phyloP scores from a whole-genome alignment of 805 yeast genomes.

The Pichia manshurica region DNA sequence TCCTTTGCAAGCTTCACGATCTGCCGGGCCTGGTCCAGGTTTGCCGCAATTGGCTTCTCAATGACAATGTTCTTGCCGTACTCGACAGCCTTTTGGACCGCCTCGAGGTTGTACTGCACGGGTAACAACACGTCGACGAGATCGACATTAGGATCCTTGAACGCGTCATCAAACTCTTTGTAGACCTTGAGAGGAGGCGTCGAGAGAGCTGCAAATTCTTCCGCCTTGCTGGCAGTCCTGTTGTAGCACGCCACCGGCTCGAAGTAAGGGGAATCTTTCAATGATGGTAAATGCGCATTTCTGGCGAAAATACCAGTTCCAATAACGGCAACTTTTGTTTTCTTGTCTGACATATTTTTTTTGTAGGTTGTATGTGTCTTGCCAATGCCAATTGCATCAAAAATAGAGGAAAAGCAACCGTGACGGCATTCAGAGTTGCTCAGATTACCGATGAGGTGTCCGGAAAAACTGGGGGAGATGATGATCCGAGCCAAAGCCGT shows the following conservation, averaged over 20 bases:
- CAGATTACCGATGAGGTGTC: no score
- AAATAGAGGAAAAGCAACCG: no score
- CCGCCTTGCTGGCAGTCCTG: conserved; percentile 81
- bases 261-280: conserved; percentile 46
- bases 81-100: conserved; percentile 63
- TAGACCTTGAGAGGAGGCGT: conserved; percentile 54
- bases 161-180: conserved; percentile 56
- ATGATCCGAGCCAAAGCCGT: no score
- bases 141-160: conserved; percentile 63
- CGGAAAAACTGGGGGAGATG: no score
- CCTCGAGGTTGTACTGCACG: conserved; percentile 69
- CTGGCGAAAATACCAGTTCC: conserved; percentile 90
- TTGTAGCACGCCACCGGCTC: conserved; percentile 69
- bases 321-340: conserved; percentile 55
- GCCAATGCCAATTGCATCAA: no score
- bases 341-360: background rate
- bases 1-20: conserved; percentile 61
- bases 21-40: conserved; percentile 70
- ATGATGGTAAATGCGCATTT: conserved; percentile 74
- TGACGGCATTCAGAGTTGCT: no score
- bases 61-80: conserved; percentile 73
- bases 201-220: conserved; percentile 51
- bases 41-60: conserved; percentile 93
- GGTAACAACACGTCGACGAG: conserved; percentile 84
- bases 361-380: no score